Evolutionary conservation across 805 yeast genomes (phyloP), one percentile per base, ranked within the genome.

Genomic region (Candida succiphila): DNA sequence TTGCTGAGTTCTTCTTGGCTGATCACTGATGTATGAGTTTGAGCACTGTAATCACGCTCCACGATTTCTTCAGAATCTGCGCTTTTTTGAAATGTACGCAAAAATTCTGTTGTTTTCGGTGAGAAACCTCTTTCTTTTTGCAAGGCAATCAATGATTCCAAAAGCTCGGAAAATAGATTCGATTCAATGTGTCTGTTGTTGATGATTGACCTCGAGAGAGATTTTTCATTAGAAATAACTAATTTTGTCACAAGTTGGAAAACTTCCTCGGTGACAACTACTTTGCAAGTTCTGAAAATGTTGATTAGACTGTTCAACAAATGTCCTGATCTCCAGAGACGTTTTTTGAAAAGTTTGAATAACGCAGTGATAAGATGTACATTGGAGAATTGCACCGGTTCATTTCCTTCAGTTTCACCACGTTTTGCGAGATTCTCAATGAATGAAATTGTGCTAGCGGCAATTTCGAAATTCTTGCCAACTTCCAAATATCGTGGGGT

Each of bases 221-320:
- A 29, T 17, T 38, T 40, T 16, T 39, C 42, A 33, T 52, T 45
- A 23, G 38, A 37, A 7, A 42, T 34, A 10, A 51, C 25, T 24
- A 51, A 19, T 31, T 46, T 44, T 30, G 55, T 22, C 4, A 55
- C 27, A 12, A 45, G 19, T 12, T 29, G 13, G 12, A 49, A 7
- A 5, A 49, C 31, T 4, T 33, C 33, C 16, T 29, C 32, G 15
- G 35, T 39, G 5, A 51, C 20, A 3, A 29, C 27, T 3, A 27
- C 12, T 7, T 30, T 27, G 7, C 32, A 31, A 12, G 15, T 13
- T 18, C 49, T 41, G 14, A 47, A 28, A 16, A 24, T 29, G 3
- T 41, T 34, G 5, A 51, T 30, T 12, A 49, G 14, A 2, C 29
- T 17, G 4, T 21, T 10, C 3, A 53, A 30, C 15, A 52, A 45